Percentiles rank a stretch among this genome's conserved stretches.
phyloP scores from a whole-genome alignment of 2,329 filamentous ascomycete genomes.

The Aureobasidium zeae region DNA sequence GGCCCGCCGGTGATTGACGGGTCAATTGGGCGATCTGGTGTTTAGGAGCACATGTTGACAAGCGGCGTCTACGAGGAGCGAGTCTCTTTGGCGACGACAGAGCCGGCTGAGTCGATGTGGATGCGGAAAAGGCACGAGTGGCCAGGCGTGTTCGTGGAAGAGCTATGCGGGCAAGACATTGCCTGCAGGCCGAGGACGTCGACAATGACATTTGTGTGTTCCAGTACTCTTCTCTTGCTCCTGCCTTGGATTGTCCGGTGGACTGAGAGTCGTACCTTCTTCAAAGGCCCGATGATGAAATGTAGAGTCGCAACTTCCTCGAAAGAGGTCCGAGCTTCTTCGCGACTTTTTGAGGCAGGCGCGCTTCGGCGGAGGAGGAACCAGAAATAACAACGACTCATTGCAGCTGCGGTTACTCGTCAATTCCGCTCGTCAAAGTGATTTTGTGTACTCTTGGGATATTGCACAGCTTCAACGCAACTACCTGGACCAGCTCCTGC shows the following conservation, averaged over 20 bases:
- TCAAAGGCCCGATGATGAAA: too few species aligned
- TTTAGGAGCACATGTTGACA: constrained; percentile 3
- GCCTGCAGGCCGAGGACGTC: constrained; percentile 8
- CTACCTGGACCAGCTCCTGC: neutral
- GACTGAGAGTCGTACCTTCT: too few species aligned
- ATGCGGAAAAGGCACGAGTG: constrained; percentile 5
- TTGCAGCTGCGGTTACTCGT: too few species aligned
- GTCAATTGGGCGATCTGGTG: constrained; percentile 9
- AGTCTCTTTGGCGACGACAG: constrained; percentile 8
- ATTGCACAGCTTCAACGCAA: neutral
- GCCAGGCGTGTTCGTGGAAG: neutral
- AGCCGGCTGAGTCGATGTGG: constrained; percentile 7
- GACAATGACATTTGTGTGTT: constrained; percentile 1
- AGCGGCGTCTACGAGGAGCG: constrained; percentile 4
- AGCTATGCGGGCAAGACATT: constrained; percentile 6
- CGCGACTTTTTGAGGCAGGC: too few species aligned
- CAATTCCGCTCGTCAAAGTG: too few species aligned
- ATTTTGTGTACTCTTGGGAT: too few species aligned
- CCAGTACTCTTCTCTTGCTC: neutral
- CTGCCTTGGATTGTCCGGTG: neutral
- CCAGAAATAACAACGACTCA: too few species aligned
- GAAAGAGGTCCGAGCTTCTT: too few species aligned
- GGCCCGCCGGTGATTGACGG: constrained; percentile 1
- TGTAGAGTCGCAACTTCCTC: too few species aligned
- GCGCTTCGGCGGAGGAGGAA: too few species aligned